Evolutionary conservation across 306 rosid species (phyloP).

Genomic region (Clitoria ternatea): DNA sequence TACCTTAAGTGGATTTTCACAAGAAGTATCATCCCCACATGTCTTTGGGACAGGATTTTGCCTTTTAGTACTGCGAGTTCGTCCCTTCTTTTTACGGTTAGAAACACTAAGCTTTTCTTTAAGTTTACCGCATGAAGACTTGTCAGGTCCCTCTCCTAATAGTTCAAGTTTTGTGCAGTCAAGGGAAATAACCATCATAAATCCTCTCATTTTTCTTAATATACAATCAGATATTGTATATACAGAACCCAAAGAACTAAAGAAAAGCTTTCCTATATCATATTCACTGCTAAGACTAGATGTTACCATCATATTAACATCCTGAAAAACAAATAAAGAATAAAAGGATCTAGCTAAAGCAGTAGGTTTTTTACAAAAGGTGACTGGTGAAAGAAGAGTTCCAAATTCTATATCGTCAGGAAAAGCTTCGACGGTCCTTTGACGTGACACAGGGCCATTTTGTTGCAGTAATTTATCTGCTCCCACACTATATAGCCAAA

Average conservation of each 20-base stretch:
- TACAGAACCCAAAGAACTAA: conserved; percentile 75
- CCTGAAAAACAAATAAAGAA: conserved; percentile 69
- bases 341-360: conserved; percentile 47
- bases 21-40: conserved; percentile 28
- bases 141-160: conserved; percentile 51
- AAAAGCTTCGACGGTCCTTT: conserved; percentile 34
- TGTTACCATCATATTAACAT: conserved; percentile 49
- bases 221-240: conserved; percentile 79
- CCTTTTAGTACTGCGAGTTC: conserved; percentile 49
- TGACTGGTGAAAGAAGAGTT: conserved; percentile 48
- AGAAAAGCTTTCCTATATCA: conserved; percentile 64
- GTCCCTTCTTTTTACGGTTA: conserved; percentile 76
- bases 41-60: conserved; percentile 44
- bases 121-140: conserved; percentile 51
- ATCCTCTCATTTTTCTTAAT: conserved; percentile 71
- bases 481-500: conserved; percentile 57
- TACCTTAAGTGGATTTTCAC: conserved; percentile 52
- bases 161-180: conserved; percentile 89
- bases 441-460: conserved; percentile 34
- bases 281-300: conserved; percentile 41
- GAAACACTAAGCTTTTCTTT: conserved; percentile 58
- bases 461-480: conserved; percentile 38
- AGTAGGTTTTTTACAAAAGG: conserved; percentile 55
- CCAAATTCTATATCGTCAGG: conserved; percentile 53
- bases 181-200: conserved; percentile 86